phyloP scores from a whole-genome alignment of 768 basidiomycete genomes.

The Mycena venus region DNA sequence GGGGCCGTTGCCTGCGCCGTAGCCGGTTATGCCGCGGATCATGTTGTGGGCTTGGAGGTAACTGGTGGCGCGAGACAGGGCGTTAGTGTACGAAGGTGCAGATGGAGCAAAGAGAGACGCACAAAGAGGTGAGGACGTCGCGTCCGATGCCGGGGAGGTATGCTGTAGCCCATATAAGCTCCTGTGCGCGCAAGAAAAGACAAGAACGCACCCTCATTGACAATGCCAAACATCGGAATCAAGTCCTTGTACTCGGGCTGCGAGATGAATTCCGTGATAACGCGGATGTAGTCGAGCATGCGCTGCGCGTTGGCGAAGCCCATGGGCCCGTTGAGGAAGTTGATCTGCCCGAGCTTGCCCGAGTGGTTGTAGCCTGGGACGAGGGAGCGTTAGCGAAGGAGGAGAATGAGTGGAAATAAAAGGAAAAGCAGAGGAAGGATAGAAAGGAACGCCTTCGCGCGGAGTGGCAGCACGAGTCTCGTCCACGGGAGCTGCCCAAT shows the following conservation, averaged over 20 bases:
- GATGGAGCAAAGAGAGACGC: slow-evolving; percentile 48
- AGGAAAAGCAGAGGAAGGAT: slow-evolving; percentile 53
- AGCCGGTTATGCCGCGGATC: slow-evolving; percentile 72
- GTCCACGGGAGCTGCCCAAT: no score
- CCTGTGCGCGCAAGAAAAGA: no score
- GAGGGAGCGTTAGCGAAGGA: not conserved
- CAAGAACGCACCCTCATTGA: slow-evolving; percentile 56
- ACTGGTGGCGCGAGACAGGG: slow-evolving; percentile 42
- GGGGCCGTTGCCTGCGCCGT: slow-evolving; percentile 60
- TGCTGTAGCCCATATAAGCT: not conserved
- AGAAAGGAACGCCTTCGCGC: not conserved
- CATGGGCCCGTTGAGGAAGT: slow-evolving; percentile 73
- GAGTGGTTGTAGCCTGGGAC: slow-evolving; percentile 56
- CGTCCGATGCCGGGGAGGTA: slow-evolving; percentile 54
- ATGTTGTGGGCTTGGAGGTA: slow-evolving; percentile 61
- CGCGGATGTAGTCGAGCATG: slow-evolving; percentile 72
- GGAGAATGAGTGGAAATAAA: not conserved
- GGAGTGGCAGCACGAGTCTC: not conserved
- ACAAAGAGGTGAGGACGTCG: slow-evolving; percentile 63
- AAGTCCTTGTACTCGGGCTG: slow-evolving; percentile 70
- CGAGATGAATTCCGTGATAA: slow-evolving; percentile 73
- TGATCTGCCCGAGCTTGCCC: slow-evolving; percentile 64
- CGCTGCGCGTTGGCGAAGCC: slow-evolving; percentile 81
- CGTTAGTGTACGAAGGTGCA: slow-evolving; percentile 49
- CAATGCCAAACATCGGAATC: slow-evolving; percentile 61